Evolutionary conservation across 257 asterid genomes (phyloP).

Genomic region (Solanum chmielewskii): DNA sequence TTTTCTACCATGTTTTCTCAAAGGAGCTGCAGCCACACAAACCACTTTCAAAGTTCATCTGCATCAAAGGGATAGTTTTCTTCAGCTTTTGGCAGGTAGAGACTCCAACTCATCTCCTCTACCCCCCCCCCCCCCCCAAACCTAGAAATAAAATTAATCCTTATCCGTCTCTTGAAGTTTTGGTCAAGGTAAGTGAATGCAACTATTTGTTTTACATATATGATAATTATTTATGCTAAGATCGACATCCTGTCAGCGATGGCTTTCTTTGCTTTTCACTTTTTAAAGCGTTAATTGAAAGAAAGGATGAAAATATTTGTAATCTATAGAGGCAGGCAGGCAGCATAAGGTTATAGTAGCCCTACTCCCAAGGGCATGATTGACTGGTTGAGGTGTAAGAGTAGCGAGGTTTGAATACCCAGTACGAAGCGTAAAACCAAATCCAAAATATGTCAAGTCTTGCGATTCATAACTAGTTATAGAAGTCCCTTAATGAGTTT

Average conservation of each 20-base stretch:
- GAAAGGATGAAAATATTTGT: background rate
- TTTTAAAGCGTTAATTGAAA: background rate
- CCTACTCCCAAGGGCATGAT: background rate
- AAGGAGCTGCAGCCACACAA: conserved; percentile 78
- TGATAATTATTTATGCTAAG: background rate
- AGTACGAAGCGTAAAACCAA: background rate
- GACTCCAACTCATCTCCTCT: background rate
- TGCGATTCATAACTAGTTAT: background rate
- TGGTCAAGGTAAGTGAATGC: background rate
- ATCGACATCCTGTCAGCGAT: background rate
- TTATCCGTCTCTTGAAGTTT: background rate
- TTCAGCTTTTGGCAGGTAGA: conserved; percentile 96
- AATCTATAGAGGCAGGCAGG: background rate
- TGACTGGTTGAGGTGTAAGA: background rate
- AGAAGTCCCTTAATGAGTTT: background rate
- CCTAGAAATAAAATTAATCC: background rate
- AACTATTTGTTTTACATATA: background rate
- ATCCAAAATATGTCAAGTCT: background rate
- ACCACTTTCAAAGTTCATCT: conserved; percentile 80
- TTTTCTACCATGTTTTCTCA: conserved; percentile 75
- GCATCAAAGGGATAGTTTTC: conserved; percentile 87
- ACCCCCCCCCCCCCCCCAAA: background rate
- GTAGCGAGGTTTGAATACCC: background rate
- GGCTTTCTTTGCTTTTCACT: background rate
- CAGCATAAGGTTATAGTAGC: background rate